Evolutionary conservation across 2,329 filamentous ascomycete genomes (phyloP).

Genomic region (Xylaria sp.): DNA sequence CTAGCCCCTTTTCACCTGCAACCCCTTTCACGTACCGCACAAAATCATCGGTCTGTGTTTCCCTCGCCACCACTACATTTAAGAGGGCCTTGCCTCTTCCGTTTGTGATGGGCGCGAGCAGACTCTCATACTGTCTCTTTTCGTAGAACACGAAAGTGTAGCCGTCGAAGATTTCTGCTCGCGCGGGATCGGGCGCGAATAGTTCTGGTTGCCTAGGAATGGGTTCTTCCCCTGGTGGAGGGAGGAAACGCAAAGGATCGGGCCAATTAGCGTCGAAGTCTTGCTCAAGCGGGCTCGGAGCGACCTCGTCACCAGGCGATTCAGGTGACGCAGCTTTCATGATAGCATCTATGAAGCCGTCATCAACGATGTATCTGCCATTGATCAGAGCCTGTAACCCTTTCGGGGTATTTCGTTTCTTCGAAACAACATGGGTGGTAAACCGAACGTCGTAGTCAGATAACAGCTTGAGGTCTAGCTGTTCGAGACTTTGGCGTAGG

Average conservation of each 20-base stretch:
- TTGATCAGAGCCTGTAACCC: conserved; percentile 88
- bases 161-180: conserved; percentile 81
- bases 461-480: conserved; percentile 88
- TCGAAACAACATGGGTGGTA: conserved; percentile 89
- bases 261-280: conserved; percentile 88
- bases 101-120: conserved; percentile 79
- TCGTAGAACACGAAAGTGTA: conserved; percentile 92
- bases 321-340: conserved; percentile 66
- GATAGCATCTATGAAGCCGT: conserved; percentile 79
- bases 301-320: conserved; percentile 60
- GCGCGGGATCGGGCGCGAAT: conserved; percentile 75
- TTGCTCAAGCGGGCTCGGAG: conserved; percentile 71
- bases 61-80: conserved; percentile 67
- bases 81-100: conserved; percentile 86
- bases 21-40: conserved; percentile 79
- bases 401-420: conserved; percentile 89
- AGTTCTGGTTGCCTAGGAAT: conserved; percentile 73
- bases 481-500: conserved; percentile 76
- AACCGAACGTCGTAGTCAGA: conserved; percentile 74
- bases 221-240: conserved; percentile 80
- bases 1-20: conserved; percentile 78
- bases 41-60: conserved; percentile 79
- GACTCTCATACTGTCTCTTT: conserved; percentile 76
- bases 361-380: conserved; percentile 79
- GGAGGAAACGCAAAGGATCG: conserved; percentile 75